These are phyloP conservation scores for Globisporangium alternatum DNA, from an alignment of 352 stramenopile species.

Conservation along the genomic window DNA sequence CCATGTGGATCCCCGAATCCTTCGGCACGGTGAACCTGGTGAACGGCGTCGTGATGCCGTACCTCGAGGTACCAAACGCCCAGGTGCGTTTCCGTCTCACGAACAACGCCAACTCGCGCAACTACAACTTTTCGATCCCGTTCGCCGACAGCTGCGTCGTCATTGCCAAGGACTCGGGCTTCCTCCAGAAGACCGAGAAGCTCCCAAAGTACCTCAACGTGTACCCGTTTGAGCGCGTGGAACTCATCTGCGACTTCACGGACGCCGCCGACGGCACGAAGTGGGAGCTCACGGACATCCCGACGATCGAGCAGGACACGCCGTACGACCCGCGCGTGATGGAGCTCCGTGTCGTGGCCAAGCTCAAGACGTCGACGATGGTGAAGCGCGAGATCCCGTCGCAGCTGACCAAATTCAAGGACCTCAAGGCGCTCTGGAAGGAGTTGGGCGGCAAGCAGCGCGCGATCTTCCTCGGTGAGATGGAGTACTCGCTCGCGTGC, in stretches of 20 bases:
- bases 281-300: slow-evolving; percentile 46
- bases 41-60: slow-evolving; percentile 73
- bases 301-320: slow-evolving; percentile 35
- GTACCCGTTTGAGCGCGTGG: slow-evolving; percentile 59
- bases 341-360: slow-evolving; percentile 38
- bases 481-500: slow-evolving; percentile 41
- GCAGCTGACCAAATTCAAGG: slow-evolving; percentile 41
- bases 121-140: slow-evolving; percentile 75
- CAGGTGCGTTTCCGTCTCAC: slow-evolving; percentile 60
- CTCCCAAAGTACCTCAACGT: slow-evolving; percentile 29
- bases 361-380: slow-evolving; percentile 41
- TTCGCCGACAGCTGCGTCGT: slow-evolving; percentile 60
- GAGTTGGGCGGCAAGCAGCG: slow-evolving; percentile 49
- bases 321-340: slow-evolving; percentile 55
- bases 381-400: slow-evolving; percentile 31
- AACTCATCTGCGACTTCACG: slow-evolving; percentile 62
- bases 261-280: slow-evolving; percentile 33
- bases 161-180: slow-evolving; percentile 66
- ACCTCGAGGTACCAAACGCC: slow-evolving; percentile 48
- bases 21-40: slow-evolving; percentile 61
- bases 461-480: slow-evolving; percentile 51
- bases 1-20: slow-evolving; percentile 57
- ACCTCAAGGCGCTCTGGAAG: slow-evolving; percentile 51
- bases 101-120: slow-evolving; percentile 60
- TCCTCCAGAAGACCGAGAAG: slow-evolving; percentile 36